A percentile compares a stretch with the other conserved stretches of the same genome.
Conservation (phyloP, 495 filamentous ascomycete genomes). For the Hypoxylon crocopeplum region DNA sequence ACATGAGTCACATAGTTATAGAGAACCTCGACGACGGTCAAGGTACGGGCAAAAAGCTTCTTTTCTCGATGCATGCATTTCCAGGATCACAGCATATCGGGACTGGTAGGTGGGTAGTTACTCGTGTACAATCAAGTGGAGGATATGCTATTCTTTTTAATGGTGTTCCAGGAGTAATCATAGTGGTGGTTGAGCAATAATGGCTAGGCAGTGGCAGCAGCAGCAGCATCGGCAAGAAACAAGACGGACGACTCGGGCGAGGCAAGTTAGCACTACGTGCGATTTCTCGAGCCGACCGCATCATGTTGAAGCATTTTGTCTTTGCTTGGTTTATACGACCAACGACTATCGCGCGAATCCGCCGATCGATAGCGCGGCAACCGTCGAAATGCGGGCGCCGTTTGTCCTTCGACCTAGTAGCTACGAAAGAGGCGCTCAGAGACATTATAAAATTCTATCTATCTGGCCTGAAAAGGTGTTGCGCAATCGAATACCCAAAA, state of each 20-base stretch:
- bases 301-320: constrained; percentile 17
- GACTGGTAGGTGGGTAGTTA: constrained; percentile 36
- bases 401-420: constrained; percentile 37
- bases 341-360: constrained; percentile 27
- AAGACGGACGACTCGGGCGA: constrained; percentile 2
- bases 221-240: constrained; percentile 9
- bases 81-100: constrained; percentile 41
- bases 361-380: constrained; percentile 40
- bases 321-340: constrained; percentile 31
- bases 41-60: constrained; percentile 35
- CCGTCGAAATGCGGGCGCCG: constrained; percentile 41
- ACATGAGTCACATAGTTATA: constrained; percentile 39
- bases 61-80: constrained; percentile 41
- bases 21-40: constrained; percentile 35
- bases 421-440: constrained; percentile 25
- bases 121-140: constrained; percentile 40
- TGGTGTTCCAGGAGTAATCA: constrained; percentile 38
- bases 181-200: constrained; percentile 25
- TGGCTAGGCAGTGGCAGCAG: constrained; percentile 17
- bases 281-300: constrained; percentile 25
- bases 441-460: constrained; percentile 26
- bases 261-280: constrained; percentile 22
- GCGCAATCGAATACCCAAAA: constrained; percentile 38
- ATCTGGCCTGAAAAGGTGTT: constrained; percentile 43
- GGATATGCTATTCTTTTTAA: constrained; percentile 31